phyloP scores from a whole-genome alignment of 768 basidiomycete genomes.

The Lentinus tigrinus region DNA sequence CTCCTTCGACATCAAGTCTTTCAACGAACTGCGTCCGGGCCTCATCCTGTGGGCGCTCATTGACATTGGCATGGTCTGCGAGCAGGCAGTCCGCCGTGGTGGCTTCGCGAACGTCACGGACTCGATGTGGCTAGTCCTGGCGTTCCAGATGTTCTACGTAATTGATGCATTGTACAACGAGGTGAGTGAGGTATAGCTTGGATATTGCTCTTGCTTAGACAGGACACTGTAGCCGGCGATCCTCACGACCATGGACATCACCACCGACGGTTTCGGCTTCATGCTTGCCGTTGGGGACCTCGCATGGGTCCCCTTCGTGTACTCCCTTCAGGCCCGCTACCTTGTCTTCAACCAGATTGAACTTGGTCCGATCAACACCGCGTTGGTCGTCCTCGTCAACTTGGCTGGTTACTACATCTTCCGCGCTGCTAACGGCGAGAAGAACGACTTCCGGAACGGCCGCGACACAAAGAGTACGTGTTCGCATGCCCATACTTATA shows the following conservation, averaged over 20 bases:
- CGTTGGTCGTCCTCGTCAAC: conserved; percentile 63
- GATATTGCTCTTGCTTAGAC: not conserved
- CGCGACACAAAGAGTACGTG: conserved; percentile 84
- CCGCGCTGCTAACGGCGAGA: conserved; percentile 84
- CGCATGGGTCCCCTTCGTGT: conserved; percentile 92
- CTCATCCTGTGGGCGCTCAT: conserved; percentile 90
- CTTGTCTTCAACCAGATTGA: conserved; percentile 87
- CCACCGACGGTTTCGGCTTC: conserved; percentile 96
- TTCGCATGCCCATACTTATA: no score
- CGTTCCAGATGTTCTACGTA: conserved; percentile 88
- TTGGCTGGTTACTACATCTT: conserved; percentile 88
- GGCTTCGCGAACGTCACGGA: conserved; percentile 68
- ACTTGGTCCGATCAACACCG: conserved; percentile 60
- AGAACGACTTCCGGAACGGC: conserved; percentile 94
- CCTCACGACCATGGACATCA: conserved; percentile 97
- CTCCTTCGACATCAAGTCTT: conserved; percentile 69
- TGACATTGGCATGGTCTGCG: conserved; percentile 88
- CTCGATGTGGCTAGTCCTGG: conserved; percentile 86
- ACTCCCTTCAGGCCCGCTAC: conserved; percentile 91
- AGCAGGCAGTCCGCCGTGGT: conserved; percentile 83
- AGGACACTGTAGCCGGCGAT: conserved; percentile 68
- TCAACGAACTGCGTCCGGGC: conserved; percentile 85
- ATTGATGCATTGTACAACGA: conserved; percentile 88
- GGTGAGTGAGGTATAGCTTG: conserved; percentile 40
- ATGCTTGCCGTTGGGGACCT: conserved; percentile 96